Percentiles rank a stretch among this genome's conserved stretches.
These are phyloP conservation scores for Akanthomyces uredinophilus DNA, from an alignment of 2,329 filamentous ascomycete species.

Conservation along the genomic window DNA sequence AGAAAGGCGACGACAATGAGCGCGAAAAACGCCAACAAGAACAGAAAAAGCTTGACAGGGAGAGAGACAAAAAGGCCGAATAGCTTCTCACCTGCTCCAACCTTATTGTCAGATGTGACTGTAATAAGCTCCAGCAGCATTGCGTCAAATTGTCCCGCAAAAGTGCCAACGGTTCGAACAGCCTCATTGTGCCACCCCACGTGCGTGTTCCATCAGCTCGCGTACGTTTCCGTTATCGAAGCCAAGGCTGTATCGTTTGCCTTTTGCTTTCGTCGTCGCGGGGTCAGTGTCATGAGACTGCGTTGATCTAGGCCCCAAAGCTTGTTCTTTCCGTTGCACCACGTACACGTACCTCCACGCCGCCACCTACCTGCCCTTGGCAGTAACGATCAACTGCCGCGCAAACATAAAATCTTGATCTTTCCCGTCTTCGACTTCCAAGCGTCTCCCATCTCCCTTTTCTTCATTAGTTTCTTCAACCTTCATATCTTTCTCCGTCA, in stretches of 20 bases:
- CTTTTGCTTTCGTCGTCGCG: background rate
- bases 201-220: background rate
- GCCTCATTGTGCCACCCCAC: background rate
- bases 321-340: constrained; percentile 5
- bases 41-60: background rate
- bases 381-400: constrained; percentile 8
- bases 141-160: background rate
- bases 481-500: background rate
- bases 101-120: background rate
- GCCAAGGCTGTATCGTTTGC: background rate
- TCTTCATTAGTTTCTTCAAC: background rate
- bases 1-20: too few species aligned
- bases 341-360: background rate
- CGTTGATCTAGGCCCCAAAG: background rate
- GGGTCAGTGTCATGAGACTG: background rate
- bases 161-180: background rate
- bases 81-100: background rate
- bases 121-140: background rate
- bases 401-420: background rate
- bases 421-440: background rate
- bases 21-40: background rate
- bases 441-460: background rate
- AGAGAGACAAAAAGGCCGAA: background rate
- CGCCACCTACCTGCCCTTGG: background rate
- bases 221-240: background rate